These are phyloP conservation scores for Orbilia quercus DNA, from an alignment of 2,329 filamentous ascomycete genomes.

Conservation along the genomic window DNA sequence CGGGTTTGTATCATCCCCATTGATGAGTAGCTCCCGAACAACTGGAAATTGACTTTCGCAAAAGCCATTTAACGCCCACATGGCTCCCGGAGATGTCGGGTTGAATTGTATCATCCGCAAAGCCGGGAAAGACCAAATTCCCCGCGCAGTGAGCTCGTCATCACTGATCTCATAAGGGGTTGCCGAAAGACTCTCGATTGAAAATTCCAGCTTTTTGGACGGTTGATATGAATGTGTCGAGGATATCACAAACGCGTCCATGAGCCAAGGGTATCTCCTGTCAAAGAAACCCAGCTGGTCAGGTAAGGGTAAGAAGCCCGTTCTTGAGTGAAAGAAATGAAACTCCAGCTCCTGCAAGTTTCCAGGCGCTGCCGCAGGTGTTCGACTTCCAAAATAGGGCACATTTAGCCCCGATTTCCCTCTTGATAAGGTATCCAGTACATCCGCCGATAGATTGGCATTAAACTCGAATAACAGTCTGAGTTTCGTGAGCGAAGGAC, in stretches of 20 bases:
- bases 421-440: not conserved
- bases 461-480: not conserved
- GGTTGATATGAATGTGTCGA: too few species aligned
- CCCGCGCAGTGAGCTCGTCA: not conserved
- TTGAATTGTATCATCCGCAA: not conserved
- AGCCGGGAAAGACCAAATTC: not conserved
- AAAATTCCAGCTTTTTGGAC: too few species aligned
- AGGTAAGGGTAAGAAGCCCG: too few species aligned
- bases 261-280: too few species aligned
- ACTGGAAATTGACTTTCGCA: not conserved
- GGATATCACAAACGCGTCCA: too few species aligned
- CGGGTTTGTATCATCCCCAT: not conserved
- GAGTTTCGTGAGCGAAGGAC: not conserved
- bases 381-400: too few species aligned
- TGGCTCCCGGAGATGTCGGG: not conserved
- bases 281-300: too few species aligned
- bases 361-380: too few species aligned
- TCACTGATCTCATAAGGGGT: too few species aligned
- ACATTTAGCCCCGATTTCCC: too few species aligned
- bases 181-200: not conserved
- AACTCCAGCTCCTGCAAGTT: too few species aligned
- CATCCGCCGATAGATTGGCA: not conserved
- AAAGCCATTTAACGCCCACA: not conserved
- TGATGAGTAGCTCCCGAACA: not conserved
- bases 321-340: too few species aligned